These are phyloP conservation scores for Bryoglossum gracile DNA, from an alignment of 495 filamentous ascomycete species.

Conservation along the genomic window DNA sequence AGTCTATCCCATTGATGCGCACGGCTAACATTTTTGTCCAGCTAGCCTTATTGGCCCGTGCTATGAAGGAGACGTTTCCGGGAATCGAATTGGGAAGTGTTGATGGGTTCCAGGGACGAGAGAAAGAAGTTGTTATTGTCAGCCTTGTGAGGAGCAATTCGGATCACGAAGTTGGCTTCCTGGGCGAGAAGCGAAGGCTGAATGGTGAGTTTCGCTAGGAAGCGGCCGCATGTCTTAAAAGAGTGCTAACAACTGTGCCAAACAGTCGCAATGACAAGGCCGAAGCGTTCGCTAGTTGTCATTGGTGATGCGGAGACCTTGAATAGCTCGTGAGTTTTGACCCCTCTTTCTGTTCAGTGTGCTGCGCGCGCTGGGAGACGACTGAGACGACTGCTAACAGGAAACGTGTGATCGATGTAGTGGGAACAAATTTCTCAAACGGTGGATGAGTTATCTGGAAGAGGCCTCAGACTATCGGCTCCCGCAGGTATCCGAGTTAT, in stretches of 20 bases:
- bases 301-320: conserved; percentile 86
- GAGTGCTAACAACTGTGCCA: conserved; percentile 1
- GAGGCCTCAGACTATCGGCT: conserved; percentile 80
- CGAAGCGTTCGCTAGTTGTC: conserved; percentile 81
- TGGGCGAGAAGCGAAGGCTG: conserved; percentile 84
- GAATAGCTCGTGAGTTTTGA: conserved; percentile 24
- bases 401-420: conserved; percentile 35
- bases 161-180: conserved; percentile 82
- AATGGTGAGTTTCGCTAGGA: conserved; percentile 54
- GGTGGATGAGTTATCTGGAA: conserved; percentile 86
- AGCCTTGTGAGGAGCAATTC: conserved; percentile 85
- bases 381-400: conserved; percentile 16
- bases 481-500: conserved; percentile 58
- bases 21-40: conserved; percentile 25
- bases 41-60: conserved; percentile 65
- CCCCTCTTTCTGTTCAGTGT: background rate
- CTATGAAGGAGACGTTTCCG: conserved; percentile 69
- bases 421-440: conserved; percentile 72
- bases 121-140: conserved; percentile 93
- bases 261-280: conserved; percentile 88
- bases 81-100: conserved; percentile 90
- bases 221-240: background rate
- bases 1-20: no score
- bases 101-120: conserved; percentile 93
- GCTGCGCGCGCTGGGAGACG: background rate